Base-by-base conservation (phyloP, 2,329 filamentous ascomycete species). In the Whalleya microplaca region DNA sequence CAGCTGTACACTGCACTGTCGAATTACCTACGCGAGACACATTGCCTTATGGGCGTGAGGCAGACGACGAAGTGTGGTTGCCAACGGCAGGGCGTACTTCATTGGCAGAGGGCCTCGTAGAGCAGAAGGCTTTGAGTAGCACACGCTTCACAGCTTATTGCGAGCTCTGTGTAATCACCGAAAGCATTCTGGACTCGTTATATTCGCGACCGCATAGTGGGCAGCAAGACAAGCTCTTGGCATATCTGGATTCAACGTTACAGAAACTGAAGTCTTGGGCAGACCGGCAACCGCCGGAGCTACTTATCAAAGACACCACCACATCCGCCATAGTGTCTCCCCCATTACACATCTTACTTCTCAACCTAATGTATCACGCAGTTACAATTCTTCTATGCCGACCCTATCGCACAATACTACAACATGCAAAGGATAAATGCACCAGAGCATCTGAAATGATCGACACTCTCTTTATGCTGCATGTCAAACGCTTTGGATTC, bases 361-460 rank as follows among this genome's bases (percentile, higher is more conserved):
- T 57, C 3, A 57, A 57, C 27, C 46, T 57, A 18, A 57, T 44
- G 18, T 57, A 57, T 42, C 55, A 57, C 20, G 49, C 55, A 19
- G 46, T 44, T 12, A 57, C 55, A 3, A 57, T 57, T 18, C 50
- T 57, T 20, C 40, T 57, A 32, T 57, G 55, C 42, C 50, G 55
- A 9, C 55, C 55, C 0, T 57, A 57, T 21, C 46, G 50, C n/a
- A 57, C 55, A 19, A n/a, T 51, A 9, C 55, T 53, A n/a, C 55
- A 43, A 40, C 27, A 2, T 3, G 55, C 55, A 6, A 57, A 54
- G 41, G 46, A 54, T 8, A 48, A 21, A 49, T 54, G 52, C 29
- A 54, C 45, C 10, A 41, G 41, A 40, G 52, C 52, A 42, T 27
- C 52, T 27, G 10, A 54, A 21, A 54, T 54, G 52, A 43, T 54